A percentile compares a stretch with the other conserved stretches of the same genome.
Conservation (phyloP, 2,329 filamentous ascomycete species). For the Aspergillus aculeatus region DNA sequence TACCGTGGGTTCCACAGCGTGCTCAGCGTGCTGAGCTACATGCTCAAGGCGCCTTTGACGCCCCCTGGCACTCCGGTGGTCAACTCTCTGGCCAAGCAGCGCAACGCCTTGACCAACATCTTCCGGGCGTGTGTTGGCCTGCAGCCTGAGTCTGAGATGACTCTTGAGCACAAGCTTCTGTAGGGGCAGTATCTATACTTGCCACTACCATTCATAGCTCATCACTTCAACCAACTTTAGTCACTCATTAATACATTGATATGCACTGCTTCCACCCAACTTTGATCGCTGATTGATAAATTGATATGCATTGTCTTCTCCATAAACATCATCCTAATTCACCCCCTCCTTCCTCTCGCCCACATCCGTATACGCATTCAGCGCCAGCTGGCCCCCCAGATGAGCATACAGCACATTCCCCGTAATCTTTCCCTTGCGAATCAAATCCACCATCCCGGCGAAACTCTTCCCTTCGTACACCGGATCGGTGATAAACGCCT, state of each 20-base stretch:
- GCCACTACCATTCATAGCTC: no score
- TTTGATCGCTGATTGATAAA: no score
- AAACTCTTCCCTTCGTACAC: slow-evolving; percentile 76
- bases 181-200: slow-evolving; percentile 36
- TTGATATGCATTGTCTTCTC: background rate
- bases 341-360: slow-evolving; percentile 7
- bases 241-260: no score
- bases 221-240: no score
- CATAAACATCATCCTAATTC: no score
- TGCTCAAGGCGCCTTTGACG: slow-evolving; percentile 92
- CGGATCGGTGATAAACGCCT: slow-evolving; percentile 72
- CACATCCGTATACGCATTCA: slow-evolving; percentile 64
- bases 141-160: slow-evolving; percentile 98
- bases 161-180: slow-evolving; percentile 96
- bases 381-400: slow-evolving; percentile 66
- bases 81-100: slow-evolving; percentile 95
- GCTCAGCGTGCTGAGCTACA: slow-evolving; percentile 95
- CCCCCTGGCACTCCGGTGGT: slow-evolving; percentile 93
- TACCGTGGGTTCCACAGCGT: slow-evolving; percentile 97
- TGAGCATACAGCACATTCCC: slow-evolving; percentile 72
- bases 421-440: slow-evolving; percentile 60
- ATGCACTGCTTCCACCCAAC: no score
- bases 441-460: slow-evolving; percentile 69
- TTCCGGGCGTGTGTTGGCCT: slow-evolving; percentile 96
- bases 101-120: slow-evolving; percentile 91